Percentiles rank a stretch among this genome's conserved stretches.
Evolutionary conservation across 306 rosid species (phyloP).

Genomic region (Vigna angularis): DNA sequence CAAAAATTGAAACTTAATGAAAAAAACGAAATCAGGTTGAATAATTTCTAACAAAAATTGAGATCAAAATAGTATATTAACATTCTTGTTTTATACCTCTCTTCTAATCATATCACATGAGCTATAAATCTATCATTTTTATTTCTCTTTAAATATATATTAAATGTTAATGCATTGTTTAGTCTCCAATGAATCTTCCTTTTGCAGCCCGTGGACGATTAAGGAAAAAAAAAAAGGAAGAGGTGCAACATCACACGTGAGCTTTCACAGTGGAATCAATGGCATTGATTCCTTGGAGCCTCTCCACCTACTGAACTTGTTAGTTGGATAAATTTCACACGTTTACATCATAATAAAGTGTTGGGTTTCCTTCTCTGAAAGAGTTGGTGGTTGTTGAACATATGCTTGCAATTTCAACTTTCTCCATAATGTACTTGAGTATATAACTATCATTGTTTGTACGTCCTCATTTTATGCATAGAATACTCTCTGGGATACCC

Average conservation of each 20-base stretch:
- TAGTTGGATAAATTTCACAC: conserved; percentile 12
- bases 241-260: not conserved
- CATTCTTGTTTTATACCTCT: too few species aligned
- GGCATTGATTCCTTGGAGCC: not conserved
- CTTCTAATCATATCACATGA: too few species aligned
- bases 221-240: not conserved
- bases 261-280: not conserved
- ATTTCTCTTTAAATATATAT: too few species aligned
- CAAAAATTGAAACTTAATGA: too few species aligned
- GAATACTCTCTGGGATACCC: conserved; percentile 16
- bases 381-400: conserved; percentile 20
- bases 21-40: too few species aligned
- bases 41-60: too few species aligned
- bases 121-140: too few species aligned
- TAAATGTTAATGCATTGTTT: too few species aligned
- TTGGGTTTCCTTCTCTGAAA: not conserved
- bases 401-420: conserved; percentile 1
- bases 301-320: conserved; percentile 36
- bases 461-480: not conserved
- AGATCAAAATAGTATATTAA: too few species aligned
- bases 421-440: not conserved
- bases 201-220: not conserved
- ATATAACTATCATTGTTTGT: not conserved
- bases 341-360: not conserved
- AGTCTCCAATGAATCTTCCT: too few species aligned